Evolutionary conservation across 306 rosid species (phyloP).

Genomic region (Lathyrus tuberosus): DNA sequence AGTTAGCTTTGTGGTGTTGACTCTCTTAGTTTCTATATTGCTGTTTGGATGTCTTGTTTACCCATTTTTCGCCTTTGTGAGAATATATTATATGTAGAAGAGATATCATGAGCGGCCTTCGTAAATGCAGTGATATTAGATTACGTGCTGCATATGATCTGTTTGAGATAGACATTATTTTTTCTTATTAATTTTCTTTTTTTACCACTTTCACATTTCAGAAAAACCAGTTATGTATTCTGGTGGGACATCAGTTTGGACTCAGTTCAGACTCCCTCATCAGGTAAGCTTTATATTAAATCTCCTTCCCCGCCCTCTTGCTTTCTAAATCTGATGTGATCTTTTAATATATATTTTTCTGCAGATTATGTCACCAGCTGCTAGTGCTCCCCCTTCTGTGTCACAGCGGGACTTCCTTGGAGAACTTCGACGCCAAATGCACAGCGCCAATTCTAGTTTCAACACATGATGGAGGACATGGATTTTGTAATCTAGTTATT

Average conservation of each 20-base stretch:
- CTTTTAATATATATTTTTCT: conserved; percentile 7
- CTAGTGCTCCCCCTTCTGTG: conserved; percentile 45
- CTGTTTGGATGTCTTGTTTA: conserved; percentile 16
- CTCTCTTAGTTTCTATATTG: conserved; percentile 16
- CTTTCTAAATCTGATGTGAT: conserved; percentile 23
- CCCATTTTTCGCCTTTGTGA: conserved; percentile 27
- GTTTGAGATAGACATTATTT: neutral
- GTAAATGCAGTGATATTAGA: neutral
- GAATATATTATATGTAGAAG: neutral
- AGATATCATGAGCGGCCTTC: conserved; percentile 4
- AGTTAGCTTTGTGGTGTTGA: neutral
- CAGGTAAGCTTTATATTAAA: conserved; percentile 49
- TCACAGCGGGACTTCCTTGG: conserved; percentile 63
- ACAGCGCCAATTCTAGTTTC: conserved; percentile 39
- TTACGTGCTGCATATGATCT: conserved; percentile 1
- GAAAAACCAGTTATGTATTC: conserved; percentile 69
- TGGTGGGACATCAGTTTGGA: conserved; percentile 65
- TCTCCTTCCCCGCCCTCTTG: neutral
- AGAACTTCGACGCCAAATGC: conserved; percentile 64
- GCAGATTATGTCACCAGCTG: conserved; percentile 50
- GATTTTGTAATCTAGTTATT: conserved; percentile 31
- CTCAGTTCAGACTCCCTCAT: conserved; percentile 62
- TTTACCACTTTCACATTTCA: conserved; percentile 43
- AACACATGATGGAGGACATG: conserved; percentile 44
- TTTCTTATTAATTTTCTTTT: neutral